Base-by-base conservation (phyloP, 768 basidiomycete species). In the Auricularia heimuer region DNA sequence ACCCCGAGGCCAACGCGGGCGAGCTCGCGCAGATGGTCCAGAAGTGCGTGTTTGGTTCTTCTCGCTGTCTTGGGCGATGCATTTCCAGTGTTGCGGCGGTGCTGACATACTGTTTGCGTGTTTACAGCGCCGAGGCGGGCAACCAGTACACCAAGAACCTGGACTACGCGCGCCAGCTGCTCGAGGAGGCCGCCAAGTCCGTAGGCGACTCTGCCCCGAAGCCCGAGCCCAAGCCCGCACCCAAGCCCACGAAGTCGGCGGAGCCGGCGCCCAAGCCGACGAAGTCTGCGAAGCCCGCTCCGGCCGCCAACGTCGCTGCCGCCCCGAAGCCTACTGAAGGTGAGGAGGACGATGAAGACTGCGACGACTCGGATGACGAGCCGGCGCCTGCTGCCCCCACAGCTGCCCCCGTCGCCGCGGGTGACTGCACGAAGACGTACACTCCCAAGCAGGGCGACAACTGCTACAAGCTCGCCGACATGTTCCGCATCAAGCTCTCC, bases 331-430 rank as follows among this genome's bases (percentile, higher is more conserved):
- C 39, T 2, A 18, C 18, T 21, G 47, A 51, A 4, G 47, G 21
- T 51, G 47, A 64, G 63, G 39, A 74, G 68, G 34, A 71, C 73
- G 16, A 67, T 68, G 45, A 68, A 61, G 10, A 73, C 73, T 33
- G 73, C 66, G 24, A 71, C 37, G 51, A 73, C 69, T 58, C 75
- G 62, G 45, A 72, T 69, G 42, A 62, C 24, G 29, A 16, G 11
- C 18, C 47, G 47, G 16, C 18, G 47, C 7, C 47, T 4, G 18
- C 4, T 21, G 44, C 47, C 18, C 47, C 47, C 47, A 18, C 47
- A 18, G 18, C 47, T 4, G 6, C 47, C 47, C 11, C 47, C 21
- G 47, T 51, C 56, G 56, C 56, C 8, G 14, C 56, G 8, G 56
- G 56, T 29, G 14, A 16, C 24, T 60, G 56, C 56, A 24, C 24